A percentile compares a stretch with the other conserved stretches of the same genome.
phyloP scores from a whole-genome alignment of 495 filamentous ascomycete genomes.

The Hypomontagnella monticulosa region DNA sequence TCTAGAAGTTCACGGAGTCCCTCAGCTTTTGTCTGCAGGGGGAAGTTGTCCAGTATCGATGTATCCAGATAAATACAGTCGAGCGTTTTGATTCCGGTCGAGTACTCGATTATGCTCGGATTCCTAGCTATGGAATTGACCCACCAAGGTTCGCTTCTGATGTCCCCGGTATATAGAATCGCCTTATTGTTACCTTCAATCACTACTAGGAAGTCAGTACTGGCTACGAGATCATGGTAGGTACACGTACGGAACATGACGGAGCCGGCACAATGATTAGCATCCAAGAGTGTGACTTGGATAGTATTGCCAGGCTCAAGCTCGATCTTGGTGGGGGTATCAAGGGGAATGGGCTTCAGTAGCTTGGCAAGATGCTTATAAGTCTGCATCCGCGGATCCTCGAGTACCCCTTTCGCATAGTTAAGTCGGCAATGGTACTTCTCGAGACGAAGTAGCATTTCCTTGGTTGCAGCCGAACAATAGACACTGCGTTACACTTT shows the following conservation, averaged over 20 bases:
- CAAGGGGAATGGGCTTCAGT: slow-evolving; percentile 83
- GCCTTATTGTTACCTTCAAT: slow-evolving; percentile 81
- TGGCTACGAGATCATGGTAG: neutral
- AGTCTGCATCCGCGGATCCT: slow-evolving; percentile 67
- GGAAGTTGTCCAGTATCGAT: slow-evolving; percentile 67
- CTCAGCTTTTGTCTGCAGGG: slow-evolving; percentile 69
- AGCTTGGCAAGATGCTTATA: slow-evolving; percentile 80
- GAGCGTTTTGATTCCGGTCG: slow-evolving; percentile 68
- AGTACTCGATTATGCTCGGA: slow-evolving; percentile 80
- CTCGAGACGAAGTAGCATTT: slow-evolving; percentile 80
- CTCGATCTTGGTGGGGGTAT: slow-evolving; percentile 83
- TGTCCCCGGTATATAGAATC: slow-evolving; percentile 92
- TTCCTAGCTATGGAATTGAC: slow-evolving; percentile 69
- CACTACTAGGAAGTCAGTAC: slow-evolving; percentile 53
- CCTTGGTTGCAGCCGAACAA: slow-evolving; percentile 84
- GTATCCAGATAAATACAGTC: slow-evolving; percentile 91
- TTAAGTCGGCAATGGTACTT: slow-evolving; percentile 82
- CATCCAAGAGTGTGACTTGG: slow-evolving; percentile 85
- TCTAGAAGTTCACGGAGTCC: slow-evolving; percentile 78
- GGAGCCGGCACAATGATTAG: slow-evolving; percentile 90
- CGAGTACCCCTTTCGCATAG: slow-evolving; percentile 78
- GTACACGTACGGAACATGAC: slow-evolving; percentile 78
- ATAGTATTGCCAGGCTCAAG: slow-evolving; percentile 72
- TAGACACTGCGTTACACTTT: slow-evolving; percentile 67
- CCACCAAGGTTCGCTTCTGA: slow-evolving; percentile 73